Percentiles rank a stretch among this genome's conserved stretches.
Conservation (phyloP, 2,329 filamentous ascomycete genomes). For the Ophiostoma himal-ulmi region DNA sequence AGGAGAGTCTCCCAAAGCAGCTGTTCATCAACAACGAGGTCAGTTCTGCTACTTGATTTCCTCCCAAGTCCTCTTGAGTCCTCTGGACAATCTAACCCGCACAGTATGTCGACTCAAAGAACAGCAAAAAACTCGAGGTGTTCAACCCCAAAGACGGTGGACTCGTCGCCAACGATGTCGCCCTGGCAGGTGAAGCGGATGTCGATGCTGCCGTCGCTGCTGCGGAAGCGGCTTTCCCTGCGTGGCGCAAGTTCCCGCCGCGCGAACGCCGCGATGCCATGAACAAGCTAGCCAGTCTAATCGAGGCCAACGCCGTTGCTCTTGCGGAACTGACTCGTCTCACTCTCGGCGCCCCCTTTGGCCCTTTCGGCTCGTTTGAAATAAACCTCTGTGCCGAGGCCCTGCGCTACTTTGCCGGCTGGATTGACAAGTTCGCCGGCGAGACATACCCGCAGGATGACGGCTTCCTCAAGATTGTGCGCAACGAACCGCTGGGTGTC, state of each 20-base stretch:
- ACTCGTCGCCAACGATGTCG: constrained; percentile 45
- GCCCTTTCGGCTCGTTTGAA: constrained; percentile 41
- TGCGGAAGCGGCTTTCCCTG: constrained; percentile 64
- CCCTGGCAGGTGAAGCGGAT: constrained; percentile 41
- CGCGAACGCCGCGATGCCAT: constrained; percentile 53
- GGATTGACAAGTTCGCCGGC: constrained; percentile 38
- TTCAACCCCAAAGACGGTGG: constrained; percentile 46
- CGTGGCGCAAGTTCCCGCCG: constrained; percentile 72
- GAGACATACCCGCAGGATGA: constrained; percentile 41
- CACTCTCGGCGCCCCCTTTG: constrained; percentile 33
- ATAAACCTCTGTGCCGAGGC: constrained; percentile 43
- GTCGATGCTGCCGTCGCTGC: constrained; percentile 67
- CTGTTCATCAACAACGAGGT: constrained; percentile 39
- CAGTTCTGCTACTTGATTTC: background rate
- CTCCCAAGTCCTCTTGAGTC: background rate
- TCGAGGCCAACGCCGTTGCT: constrained; percentile 35
- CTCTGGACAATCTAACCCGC: background rate
- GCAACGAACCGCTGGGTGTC: constrained; percentile 34
- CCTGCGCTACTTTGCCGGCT: constrained; percentile 41
- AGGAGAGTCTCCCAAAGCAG: constrained; percentile 34
- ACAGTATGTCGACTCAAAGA: constrained; percentile 37
- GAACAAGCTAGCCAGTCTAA: constrained; percentile 40
- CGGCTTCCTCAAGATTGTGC: constrained; percentile 40
- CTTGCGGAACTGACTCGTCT: constrained; percentile 40
- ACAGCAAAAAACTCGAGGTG: constrained; percentile 42